Evolutionary conservation across 2,329 filamentous ascomycete genomes (phyloP).

Genomic region (Arthrobotrys sphaeroides): DNA sequence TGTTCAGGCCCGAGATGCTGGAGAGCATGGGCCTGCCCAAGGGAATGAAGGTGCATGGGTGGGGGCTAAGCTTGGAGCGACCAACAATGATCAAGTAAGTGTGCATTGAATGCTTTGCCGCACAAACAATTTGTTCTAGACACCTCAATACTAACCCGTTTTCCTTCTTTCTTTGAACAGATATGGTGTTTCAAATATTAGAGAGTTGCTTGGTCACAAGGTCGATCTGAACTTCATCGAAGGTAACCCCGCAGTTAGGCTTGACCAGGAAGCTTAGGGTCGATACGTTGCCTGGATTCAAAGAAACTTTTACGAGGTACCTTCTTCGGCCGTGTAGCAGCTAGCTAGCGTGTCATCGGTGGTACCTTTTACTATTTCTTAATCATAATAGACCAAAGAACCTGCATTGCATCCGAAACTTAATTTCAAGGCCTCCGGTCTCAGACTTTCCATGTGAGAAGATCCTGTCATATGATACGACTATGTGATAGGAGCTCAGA

Average conservation of each 20-base stretch:
- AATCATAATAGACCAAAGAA: slow-evolving; percentile 23
- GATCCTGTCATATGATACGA: background rate
- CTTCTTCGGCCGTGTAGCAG: background rate
- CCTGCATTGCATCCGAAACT: slow-evolving; percentile 17
- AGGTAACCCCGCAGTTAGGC: slow-evolving; percentile 85
- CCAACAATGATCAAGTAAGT: slow-evolving; percentile 97
- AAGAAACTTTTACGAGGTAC: background rate
- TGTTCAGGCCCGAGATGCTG: slow-evolving; percentile 98
- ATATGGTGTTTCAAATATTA: slow-evolving; percentile 84
- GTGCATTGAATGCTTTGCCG: slow-evolving; percentile 18
- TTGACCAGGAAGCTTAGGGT: slow-evolving; percentile 74
- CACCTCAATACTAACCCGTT: background rate
- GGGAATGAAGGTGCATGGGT: slow-evolving; percentile 92
- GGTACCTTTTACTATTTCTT: background rate
- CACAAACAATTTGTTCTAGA: background rate
- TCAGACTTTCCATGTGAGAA: background rate
- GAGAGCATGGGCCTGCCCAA: slow-evolving; percentile 92
- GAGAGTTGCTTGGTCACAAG: slow-evolving; percentile 92
- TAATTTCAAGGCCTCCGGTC: background rate
- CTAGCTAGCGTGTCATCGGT: slow-evolving; percentile 2
- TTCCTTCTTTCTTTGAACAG: slow-evolving; percentile 59
- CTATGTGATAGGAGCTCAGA: background rate
- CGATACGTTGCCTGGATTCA: background rate
- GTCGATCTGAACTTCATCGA: slow-evolving; percentile 94
- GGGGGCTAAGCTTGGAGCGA: slow-evolving; percentile 88